Evolutionary conservation across 2,329 filamentous ascomycete genomes (phyloP).

Genomic region (Leptographium radiaticola): DNA sequence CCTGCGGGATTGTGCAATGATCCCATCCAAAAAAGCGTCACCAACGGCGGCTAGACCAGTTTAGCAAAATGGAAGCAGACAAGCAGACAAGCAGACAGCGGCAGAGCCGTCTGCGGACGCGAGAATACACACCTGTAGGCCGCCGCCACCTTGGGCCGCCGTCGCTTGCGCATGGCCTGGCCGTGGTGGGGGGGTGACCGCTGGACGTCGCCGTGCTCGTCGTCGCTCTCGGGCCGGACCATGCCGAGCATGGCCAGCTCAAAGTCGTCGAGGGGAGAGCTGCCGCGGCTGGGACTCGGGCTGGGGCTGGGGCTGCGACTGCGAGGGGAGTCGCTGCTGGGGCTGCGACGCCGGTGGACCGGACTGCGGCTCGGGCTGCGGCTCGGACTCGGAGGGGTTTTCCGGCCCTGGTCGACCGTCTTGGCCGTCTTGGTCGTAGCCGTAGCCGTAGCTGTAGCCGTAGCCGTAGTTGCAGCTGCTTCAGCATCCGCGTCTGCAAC

Average conservation of each 20-base stretch:
- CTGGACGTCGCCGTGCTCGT: background rate
- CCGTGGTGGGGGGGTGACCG: background rate
- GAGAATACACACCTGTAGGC: slow-evolving; percentile 5
- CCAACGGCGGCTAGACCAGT: no score
- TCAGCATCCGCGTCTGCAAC: background rate
- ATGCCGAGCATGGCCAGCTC: slow-evolving; percentile 15
- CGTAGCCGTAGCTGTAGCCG: background rate
- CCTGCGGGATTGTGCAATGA: no score
- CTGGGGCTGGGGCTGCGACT: slow-evolving; percentile 3
- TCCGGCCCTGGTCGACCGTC: no score
- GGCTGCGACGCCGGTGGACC: background rate
- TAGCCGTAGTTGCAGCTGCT: background rate
- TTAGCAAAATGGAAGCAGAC: background rate
- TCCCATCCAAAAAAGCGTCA: no score
- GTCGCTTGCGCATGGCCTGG: slow-evolving; percentile 1
- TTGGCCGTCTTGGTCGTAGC: background rate
- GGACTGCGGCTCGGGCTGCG: background rate
- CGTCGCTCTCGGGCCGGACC: slow-evolving; percentile 9
- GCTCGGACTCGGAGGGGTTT: background rate
- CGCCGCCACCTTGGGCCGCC: slow-evolving; percentile 4
- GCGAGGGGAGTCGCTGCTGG: background rate
- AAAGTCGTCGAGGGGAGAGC: slow-evolving; percentile 12
- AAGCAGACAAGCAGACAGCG: background rate
- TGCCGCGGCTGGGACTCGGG: slow-evolving; percentile 5
- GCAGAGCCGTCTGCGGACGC: no score